phyloP scores from a whole-genome alignment of 2,329 filamentous ascomycete species.

The Curvularia sp. region DNA sequence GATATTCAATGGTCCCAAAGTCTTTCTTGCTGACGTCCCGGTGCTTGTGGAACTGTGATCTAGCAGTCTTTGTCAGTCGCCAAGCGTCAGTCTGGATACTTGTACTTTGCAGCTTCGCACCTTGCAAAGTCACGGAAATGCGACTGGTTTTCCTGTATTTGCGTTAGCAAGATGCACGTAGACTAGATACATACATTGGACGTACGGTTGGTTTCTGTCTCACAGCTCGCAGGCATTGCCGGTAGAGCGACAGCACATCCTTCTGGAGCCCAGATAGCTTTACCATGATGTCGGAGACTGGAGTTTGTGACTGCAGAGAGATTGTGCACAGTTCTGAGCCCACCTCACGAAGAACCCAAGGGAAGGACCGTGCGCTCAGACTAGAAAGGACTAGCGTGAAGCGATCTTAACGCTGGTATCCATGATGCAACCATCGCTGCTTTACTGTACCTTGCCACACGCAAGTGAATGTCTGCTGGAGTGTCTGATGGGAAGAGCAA shows the following conservation, averaged over 20 bases:
- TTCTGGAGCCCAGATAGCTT: conserved; percentile 86
- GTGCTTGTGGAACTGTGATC: conserved; percentile 78
- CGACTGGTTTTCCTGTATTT: conserved; percentile 59
- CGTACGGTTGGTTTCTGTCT: conserved; percentile 78
- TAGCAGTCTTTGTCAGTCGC: conserved; percentile 46
- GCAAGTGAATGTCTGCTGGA: not conserved
- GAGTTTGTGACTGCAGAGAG: not conserved
- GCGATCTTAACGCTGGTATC: conserved; percentile 9
- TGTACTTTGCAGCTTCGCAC: conserved; percentile 47
- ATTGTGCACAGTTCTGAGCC: conserved; percentile 5
- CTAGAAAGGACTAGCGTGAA: conserved; percentile 12
- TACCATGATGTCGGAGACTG: conserved; percentile 33
- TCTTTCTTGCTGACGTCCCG: conserved; percentile 77
- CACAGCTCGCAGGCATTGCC: conserved; percentile 81
- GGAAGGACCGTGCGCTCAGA: conserved; percentile 10
- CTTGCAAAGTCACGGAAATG: conserved; percentile 71
- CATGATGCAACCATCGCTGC: conserved; percentile 11
- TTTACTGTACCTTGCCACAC: not conserved
- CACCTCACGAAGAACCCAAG: conserved; percentile 2
- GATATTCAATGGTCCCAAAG: conserved; percentile 83
- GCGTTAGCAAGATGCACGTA: conserved; percentile 16
- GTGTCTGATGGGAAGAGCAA: not conserved
- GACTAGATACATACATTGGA: conserved; percentile 7
- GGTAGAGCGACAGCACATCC: conserved; percentile 85
- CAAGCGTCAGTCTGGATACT: not conserved